Conservation (phyloP, 2,329 filamentous ascomycete species). For the Alternaria panax region DNA sequence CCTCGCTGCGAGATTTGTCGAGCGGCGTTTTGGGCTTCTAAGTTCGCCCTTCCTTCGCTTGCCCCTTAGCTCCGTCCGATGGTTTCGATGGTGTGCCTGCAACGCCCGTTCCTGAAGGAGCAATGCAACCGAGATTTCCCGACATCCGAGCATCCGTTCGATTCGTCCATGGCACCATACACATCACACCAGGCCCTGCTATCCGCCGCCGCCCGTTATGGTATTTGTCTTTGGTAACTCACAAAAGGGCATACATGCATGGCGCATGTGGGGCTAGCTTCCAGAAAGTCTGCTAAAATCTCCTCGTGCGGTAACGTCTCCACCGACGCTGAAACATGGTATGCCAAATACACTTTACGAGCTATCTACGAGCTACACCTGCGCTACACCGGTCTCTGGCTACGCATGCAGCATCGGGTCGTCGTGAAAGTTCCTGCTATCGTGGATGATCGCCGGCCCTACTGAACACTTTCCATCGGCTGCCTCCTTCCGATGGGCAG, state of each 20-base stretch:
- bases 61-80: conserved; percentile 5
- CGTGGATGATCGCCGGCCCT: conserved; percentile 9
- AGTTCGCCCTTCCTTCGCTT: conserved; percentile 2
- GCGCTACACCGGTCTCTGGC: conserved; percentile 2
- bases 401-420: conserved; percentile 3
- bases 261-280: conserved; percentile 2
- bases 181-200: background rate
- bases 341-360: conserved; percentile 16
- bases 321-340: conserved; percentile 12
- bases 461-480: background rate
- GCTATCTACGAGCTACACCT: conserved; percentile 1
- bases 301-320: conserved; percentile 1
- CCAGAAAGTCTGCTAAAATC: conserved; percentile 9
- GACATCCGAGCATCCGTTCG: conserved; percentile 11
- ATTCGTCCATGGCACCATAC: background rate
- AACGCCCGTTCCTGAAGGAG: background rate
- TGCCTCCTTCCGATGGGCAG: background rate
- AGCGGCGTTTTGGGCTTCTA: conserved; percentile 3
- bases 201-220: background rate
- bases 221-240: conserved; percentile 6
- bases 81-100: background rate
- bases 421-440: conserved; percentile 4
- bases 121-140: conserved; percentile 13
- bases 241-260: background rate
- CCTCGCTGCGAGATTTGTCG: conserved; percentile 1